Base-by-base conservation (phyloP, 371 early-diverging fungal species). In the Chytridium lagenaria region DNA sequence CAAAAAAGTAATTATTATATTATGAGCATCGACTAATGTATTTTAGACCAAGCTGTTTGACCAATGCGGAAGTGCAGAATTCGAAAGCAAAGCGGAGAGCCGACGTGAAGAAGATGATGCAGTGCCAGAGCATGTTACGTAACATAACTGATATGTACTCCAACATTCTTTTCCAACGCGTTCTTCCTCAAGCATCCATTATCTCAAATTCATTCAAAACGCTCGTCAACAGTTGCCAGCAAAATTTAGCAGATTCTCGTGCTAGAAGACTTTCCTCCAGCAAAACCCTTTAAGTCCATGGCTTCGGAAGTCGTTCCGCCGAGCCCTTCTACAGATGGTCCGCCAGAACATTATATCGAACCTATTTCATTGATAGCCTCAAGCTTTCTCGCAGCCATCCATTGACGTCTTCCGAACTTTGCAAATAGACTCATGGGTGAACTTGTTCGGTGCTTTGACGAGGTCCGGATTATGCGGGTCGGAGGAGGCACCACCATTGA, bases 101-200 rank as follows among this genome's bases (percentile, higher is more conserved):
- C 72, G 92, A 93, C 74, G 78, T 92, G 63, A 86, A 83, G 38
- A 90, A 89, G 67, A 89, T 92, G 37, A 84, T 90, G 50, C 90
- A 91, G 66, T 93, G 94, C 75, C 90, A 92, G 64, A 82, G 81
- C 1, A 90, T 95, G 90, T 86, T 94, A n/a, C 84, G 85, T 49
- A 89, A 91, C 39, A 90, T 94, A 65, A 82, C 93, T 19, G 85
- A 89, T 36, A 76, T 87, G 19, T 92, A 89, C 65, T 83, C 88
- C 0, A 75, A 81, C 1, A 76, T 92, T 2, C 82, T 93, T n/a
- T 16, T 78, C 90, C 0, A 77, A 87, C 23, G 83, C 84, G 30
- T 88, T 92, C 71, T 78, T 83, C 10, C 50, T 91, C 50, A 70
- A 78, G 1, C 2, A 23, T 38, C 30, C 61, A 26, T 33, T 26